Evolutionary conservation across 345 rosid genomes (phyloP).

Genomic region (Eucalyptus victrix): DNA sequence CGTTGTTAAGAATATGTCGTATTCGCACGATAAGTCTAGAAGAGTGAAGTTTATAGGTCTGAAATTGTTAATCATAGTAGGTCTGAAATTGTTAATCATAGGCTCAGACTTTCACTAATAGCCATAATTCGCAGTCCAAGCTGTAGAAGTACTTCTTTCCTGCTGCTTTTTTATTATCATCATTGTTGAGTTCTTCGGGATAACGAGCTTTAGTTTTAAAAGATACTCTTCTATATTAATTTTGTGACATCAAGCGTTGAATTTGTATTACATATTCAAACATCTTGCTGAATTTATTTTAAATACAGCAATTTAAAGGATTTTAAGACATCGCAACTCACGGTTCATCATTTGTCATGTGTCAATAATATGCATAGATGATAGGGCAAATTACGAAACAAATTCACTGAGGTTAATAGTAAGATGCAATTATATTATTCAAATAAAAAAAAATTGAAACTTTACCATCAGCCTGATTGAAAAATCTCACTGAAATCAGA

Average conservation of each 20-base stretch:
- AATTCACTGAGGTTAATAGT: background rate
- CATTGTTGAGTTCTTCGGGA: background rate
- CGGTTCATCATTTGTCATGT: background rate
- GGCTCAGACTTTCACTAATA: background rate
- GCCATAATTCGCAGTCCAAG: background rate
- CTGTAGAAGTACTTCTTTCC: background rate
- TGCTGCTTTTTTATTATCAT: accelerated
- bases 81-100: background rate
- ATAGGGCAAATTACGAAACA: background rate
- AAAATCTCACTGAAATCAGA: background rate
- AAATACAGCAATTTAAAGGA: background rate
- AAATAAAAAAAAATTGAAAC: background rate
- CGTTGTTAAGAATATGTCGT: background rate
- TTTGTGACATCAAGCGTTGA: background rate
- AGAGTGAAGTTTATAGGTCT: background rate
- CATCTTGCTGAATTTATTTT: background rate
- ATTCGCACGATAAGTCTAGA: background rate
- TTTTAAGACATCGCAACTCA: background rate
- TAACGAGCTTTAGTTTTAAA: background rate
- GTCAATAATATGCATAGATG: background rate
- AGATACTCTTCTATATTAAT: background rate
- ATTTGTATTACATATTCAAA: background rate
- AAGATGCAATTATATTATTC: background rate
- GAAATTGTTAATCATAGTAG: background rate
- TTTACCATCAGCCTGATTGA: background rate